These are phyloP conservation scores for Colletotrichum sp. DNA, from an alignment of 2,329 filamentous ascomycete genomes.

Conservation along the genomic window DNA sequence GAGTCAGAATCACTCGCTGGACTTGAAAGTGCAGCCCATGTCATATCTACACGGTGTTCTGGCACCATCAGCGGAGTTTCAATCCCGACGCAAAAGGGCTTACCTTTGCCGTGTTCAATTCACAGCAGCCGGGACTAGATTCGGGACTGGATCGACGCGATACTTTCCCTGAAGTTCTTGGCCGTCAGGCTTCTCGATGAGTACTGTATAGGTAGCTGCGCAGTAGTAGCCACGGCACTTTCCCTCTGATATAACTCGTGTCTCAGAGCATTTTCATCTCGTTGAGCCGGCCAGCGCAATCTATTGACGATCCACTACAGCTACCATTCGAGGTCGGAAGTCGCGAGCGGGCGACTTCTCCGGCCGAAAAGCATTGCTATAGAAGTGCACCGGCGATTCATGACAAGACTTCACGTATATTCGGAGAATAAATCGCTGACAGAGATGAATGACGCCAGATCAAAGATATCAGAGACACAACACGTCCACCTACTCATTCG, in stretches of 20 bases:
- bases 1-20: neutral
- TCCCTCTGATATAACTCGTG: no score
- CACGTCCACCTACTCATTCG: neutral
- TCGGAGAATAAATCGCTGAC: neutral
- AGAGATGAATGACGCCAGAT: neutral
- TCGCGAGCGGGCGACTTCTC: neutral
- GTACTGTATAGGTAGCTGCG: no score
- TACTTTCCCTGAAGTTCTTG: neutral
- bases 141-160: neutral
- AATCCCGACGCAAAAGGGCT: neutral
- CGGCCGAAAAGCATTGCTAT: neutral
- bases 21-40: neutral
- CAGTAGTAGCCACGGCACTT: no score
- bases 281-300: no score
- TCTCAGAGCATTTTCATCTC: no score
- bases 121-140: neutral
- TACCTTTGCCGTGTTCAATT: neutral
- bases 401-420: neutral
- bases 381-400: neutral
- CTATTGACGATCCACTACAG: no score
- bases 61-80: neutral
- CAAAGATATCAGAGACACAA: neutral
- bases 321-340: neutral
- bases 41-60: neutral
- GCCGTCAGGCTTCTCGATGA: no score